phyloP scores from a whole-genome alignment of 2,329 filamentous ascomycete genomes.

The Penicillium oxalicum region DNA sequence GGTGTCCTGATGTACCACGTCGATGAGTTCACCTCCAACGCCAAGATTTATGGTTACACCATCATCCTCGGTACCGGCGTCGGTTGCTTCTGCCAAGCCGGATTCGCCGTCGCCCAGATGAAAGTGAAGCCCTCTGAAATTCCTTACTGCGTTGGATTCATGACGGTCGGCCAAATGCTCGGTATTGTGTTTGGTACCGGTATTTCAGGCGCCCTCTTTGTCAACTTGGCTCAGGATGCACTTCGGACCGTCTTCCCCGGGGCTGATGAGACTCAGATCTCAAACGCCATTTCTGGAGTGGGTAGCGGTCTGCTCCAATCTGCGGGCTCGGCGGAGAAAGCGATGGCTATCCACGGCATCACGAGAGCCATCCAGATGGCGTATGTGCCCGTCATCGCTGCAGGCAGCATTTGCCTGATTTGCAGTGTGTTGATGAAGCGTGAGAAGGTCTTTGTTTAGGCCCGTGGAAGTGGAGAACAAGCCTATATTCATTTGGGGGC shows the following conservation, averaged over 20 bases:
- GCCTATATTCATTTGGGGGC: no score
- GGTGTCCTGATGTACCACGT: conserved; percentile 13
- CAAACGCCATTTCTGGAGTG: conserved; percentile 7
- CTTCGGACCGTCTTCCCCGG: conserved; percentile 9
- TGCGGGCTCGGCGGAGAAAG: no score
- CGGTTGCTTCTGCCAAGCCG: conserved; percentile 15
- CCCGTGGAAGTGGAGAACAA: no score
- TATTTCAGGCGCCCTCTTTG: conserved; percentile 16
- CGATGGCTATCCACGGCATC: no score
- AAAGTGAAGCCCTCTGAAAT: conserved; percentile 7
- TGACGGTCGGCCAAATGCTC: conserved; percentile 15
- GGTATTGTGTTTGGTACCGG: conserved; percentile 15
- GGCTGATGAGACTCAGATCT: background rate
- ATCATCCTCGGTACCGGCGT: conserved; percentile 15
- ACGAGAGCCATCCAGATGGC: no score
- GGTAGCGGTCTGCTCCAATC: conserved; percentile 1
- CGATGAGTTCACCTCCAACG: background rate
- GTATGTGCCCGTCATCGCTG: no score
- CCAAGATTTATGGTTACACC: conserved; percentile 13
- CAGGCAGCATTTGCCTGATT: no score
- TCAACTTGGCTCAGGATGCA: conserved; percentile 8
- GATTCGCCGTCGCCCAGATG: conserved; percentile 16
- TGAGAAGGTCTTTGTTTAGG: no score
- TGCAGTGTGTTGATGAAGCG: no score
- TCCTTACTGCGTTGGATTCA: conserved; percentile 12